Percentiles rank a stretch among this genome's conserved stretches.
These are phyloP conservation scores for Teunomyces cretensis DNA, from an alignment of 805 yeast species.

Conservation along the genomic window DNA sequence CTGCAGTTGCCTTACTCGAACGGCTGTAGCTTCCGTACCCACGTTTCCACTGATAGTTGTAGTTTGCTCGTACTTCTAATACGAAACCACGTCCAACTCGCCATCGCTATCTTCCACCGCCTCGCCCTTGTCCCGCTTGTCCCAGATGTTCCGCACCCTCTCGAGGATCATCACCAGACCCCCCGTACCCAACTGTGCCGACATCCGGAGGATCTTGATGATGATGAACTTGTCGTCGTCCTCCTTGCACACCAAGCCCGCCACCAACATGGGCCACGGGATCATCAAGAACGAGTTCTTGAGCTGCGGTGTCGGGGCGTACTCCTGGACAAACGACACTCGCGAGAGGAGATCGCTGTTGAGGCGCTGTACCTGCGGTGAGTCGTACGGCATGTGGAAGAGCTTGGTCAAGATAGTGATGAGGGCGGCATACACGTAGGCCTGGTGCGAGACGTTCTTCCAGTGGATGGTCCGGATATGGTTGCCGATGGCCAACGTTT, in stretches of 20 bases:
- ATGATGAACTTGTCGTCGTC: slow-evolving; percentile 12
- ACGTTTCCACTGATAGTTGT: too few relatives aligned
- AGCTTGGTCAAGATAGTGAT: slow-evolving; percentile 16
- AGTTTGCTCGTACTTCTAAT: not conserved
- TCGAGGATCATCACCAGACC: slow-evolving; percentile 16
- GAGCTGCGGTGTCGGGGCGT: slow-evolving; percentile 3
- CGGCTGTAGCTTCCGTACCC: too few relatives aligned
- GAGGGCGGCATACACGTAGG: slow-evolving; percentile 15
- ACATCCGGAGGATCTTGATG: slow-evolving; percentile 12
- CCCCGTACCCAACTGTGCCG: slow-evolving; percentile 17
- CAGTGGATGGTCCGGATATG: slow-evolving; percentile 13
- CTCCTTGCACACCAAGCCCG: slow-evolving; percentile 17
- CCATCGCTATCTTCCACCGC: slow-evolving; percentile 7
- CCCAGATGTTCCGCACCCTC: slow-evolving; percentile 15
- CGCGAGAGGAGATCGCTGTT: slow-evolving; percentile 9
- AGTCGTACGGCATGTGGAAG: slow-evolving; percentile 10
- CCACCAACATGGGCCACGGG: slow-evolving; percentile 24
- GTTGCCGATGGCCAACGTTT: slow-evolving; percentile 6
- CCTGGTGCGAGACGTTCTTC: slow-evolving; percentile 21
- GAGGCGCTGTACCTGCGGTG: slow-evolving; percentile 18
- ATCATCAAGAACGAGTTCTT: slow-evolving; percentile 20
- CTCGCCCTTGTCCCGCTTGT: slow-evolving; percentile 9
- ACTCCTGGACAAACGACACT: slow-evolving; percentile 11
- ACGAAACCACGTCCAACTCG: slow-evolving; percentile 8
- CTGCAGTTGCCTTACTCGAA: too few relatives aligned